Evolutionary conservation across 164 flowering plant species (phyloP), one percentile per base, ranked within the genome.

Genomic region (Protea cynaroides): DNA sequence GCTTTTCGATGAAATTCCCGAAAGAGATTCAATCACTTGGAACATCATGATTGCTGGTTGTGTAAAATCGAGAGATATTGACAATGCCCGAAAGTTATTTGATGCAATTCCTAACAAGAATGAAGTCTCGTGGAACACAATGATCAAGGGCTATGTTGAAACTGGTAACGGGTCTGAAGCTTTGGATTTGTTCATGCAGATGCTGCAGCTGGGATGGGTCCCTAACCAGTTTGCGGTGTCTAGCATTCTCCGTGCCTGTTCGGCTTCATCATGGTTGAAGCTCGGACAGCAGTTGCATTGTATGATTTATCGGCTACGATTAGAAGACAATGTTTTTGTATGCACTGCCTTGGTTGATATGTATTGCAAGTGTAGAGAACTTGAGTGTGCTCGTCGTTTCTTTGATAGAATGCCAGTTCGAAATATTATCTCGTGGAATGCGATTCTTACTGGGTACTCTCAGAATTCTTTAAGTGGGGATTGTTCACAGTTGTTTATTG

Each of bases 91-190:
- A 18, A 15, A 15, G 52, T 18, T 49, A 15, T 49, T 49, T 18
- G 19, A 49, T 49, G 52, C 18, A 18, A 49, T 49, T 49, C 52
- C 52, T 49, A 5, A 49, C n/a, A 49, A 15, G 55, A 65, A 65
- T 46, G 56, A 49, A 34, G 65, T 71, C 24, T 61, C 69, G 15
- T 71, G 74, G 74, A 71, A 71, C 62, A 54, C 74, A 13, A 71
- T 71, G 65, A 61, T 71, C 13, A 53, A 65, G 3, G 70, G 66
- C 6, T 64, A 64, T 40, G 67, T 55, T 55, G 52, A 64, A 56
- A 49, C 23, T 25, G 59, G 61, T 4, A 23, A 64, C 2, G 60
- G 67, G 8, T 40, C 50, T 12, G 34, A 40, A 56, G 67, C 60
- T 0, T 58, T 64, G 7, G 17, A 56, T 56, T 55, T 64, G 59